Evolutionary conservation across 1,284 basidiomycete genomes (phyloP).

Genomic region (Sporisorium iseilematis-ciliati): DNA sequence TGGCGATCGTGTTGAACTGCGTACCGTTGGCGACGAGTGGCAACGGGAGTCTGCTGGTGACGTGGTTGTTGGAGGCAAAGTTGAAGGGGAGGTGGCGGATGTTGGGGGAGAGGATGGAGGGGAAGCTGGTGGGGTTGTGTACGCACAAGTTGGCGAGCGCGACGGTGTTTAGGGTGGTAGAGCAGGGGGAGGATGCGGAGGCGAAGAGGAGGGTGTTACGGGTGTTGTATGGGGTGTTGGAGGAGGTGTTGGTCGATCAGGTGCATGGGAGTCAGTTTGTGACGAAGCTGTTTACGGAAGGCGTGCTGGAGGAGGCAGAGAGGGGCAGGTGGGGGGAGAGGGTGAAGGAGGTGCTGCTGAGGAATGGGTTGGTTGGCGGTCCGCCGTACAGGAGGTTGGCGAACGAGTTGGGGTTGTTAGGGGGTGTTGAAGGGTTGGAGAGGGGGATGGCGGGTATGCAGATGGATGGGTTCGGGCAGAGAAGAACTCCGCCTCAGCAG

Average conservation of each 20-base stretch:
- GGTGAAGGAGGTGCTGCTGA: conserved; percentile 53
- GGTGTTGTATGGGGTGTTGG: conserved; percentile 76
- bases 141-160: conserved; percentile 97
- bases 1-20: conserved; percentile 93
- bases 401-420: conserved; percentile 85
- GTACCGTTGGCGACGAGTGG: conserved; percentile 97
- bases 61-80: conserved; percentile 94
- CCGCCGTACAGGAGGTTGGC: conserved; percentile 87
- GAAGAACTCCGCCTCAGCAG: background rate
- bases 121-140: conserved; percentile 94
- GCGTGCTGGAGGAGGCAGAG: conserved; percentile 76
- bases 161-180: conserved; percentile 81
- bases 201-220: conserved; percentile 67
- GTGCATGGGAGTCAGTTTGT: conserved; percentile 90
- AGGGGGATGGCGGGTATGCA: conserved; percentile 15
- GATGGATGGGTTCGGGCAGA: background rate
- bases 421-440: conserved; percentile 8
- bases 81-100: conserved; percentile 92
- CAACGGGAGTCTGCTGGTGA: conserved; percentile 92
- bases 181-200: conserved; percentile 67
- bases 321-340: conserved; percentile 79
- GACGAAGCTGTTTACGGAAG: conserved; percentile 83
- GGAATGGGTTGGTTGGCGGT: conserved; percentile 58
- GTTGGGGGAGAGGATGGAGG: conserved; percentile 92
- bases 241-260: conserved; percentile 80